Conservation (phyloP, 768 basidiomycete genomes). For the Suillus tomentosus region DNA sequence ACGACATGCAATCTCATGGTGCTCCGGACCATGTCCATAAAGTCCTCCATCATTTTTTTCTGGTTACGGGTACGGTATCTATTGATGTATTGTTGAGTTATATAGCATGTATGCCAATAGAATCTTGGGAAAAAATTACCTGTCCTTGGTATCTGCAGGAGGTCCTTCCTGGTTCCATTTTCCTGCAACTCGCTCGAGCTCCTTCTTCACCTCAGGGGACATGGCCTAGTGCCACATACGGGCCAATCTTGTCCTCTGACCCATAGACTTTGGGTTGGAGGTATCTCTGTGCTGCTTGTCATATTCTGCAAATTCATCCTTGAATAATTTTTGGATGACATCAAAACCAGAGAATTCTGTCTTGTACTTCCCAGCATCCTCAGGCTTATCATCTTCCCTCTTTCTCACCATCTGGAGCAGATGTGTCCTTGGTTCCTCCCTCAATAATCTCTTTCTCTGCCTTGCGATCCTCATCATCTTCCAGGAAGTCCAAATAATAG, state of each 20-base stretch:
- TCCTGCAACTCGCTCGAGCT: not conserved
- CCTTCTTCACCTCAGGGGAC: not conserved
- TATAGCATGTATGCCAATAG: not conserved
- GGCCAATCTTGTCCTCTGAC: not conserved
- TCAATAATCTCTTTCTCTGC: not conserved
- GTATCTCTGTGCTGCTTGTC: not conserved
- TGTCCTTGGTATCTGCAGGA: not conserved
- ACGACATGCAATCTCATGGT: not conserved
- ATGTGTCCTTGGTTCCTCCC: not conserved
- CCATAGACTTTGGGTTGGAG: not conserved
- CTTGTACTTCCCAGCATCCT: slow-evolving; percentile 1
- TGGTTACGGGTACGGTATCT: not conserved
- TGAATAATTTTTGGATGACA: not conserved
- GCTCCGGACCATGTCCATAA: not conserved
- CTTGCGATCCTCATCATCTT: not conserved
- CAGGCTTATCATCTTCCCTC: not conserved
- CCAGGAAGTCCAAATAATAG: not conserved
- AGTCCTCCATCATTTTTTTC: not conserved
- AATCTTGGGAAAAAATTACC: not conserved
- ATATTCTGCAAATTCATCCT: not conserved
- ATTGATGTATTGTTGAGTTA: not conserved
- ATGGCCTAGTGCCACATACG: not conserved
- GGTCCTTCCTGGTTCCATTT: not conserved
- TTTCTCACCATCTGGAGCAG: not conserved
- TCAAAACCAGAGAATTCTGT: not conserved